Base-by-base conservation (phyloP, 192 early-diverging fungal species). In the Podila minutissima region DNA sequence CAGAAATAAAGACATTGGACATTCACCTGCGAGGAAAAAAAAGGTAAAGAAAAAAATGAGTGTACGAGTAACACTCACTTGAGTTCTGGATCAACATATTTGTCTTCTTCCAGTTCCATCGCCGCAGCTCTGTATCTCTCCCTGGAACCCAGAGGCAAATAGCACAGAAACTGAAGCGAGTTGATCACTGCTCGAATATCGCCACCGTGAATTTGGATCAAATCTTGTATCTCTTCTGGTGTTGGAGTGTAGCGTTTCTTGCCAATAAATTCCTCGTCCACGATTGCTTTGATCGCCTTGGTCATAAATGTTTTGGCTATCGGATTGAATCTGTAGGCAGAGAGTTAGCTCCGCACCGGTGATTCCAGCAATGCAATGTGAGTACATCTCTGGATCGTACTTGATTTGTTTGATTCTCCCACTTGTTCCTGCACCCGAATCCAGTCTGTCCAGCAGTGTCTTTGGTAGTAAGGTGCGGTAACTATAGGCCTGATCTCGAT, bases 281-380 rank as follows among this genome's bases (percentile, higher is more conserved):
- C 68, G 11, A 92, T 72, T 12, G 78, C 82, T 51, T 75, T 82
- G 22, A 92, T 83, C 0, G 86, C 90, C 78, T 90, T 90, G 26
- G 82, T 83, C 51, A 91, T 83, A 48, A 91, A 84, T 6, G 90
- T 91, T 10, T 83, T 83, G n/a, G 91, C 91, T 33, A 91, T 86
- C 0, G 90, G 88, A 17, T 89, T 89, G 62, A 92, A 92, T 41
- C 84, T 85, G 37, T 73, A 38, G 26, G 49, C 19, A 68, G 41
- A 26, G 49, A 46, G 55, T 53, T 48, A 37, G 28, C 10, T 60
- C 9, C 8, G 12, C 20, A 33, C 17, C 11, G 66, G 12, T 41
- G 12, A 33, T 20, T 32, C 7, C 3, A 17, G 19, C 17, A 33
- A 32, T 19, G 22, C 20, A 32, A 20, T 12, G 51, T 22, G 19